Evolutionary conservation across 2,329 filamentous ascomycete genomes (phyloP), one percentile per base, ranked within the genome.

Genomic region (Stagonosporopsis cucurbitacearum): DNA sequence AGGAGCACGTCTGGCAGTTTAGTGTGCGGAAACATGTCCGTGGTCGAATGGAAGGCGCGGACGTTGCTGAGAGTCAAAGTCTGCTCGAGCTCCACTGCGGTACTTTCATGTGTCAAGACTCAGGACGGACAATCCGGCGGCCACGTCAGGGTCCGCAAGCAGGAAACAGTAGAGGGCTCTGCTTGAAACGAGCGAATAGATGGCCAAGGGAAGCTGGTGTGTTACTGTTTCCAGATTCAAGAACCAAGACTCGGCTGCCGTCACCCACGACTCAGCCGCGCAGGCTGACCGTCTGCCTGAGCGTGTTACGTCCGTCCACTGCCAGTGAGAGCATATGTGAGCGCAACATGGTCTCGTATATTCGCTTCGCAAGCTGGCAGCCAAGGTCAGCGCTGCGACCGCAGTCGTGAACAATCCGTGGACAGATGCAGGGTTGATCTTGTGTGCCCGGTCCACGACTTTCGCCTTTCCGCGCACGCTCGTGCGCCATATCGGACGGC

Each of bases 201-300:
- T 19, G 26, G 39, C 43, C n/a, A 48, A 50, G 40, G 30, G 35
- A 40, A 28, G 40, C 37, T 40, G 40, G 40, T 47, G 22, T 57
- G 40, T 52, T 55, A 49, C 54, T 48, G 39, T 39, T 48, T 39
- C 20, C 37, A 32, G 36, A n/a, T 48, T 39, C 32, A 25, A 32
- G 30, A n/a, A 47, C 30, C 36, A 47, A 36, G 35, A 50, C 50
- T 60, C 42, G 37, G 51, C 47, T 52, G 48, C 57, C 59, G 57
- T 60, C 57, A 61, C 37, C 33, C 58, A 60, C 60, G 59, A 62
- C 65, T 68, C 65, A 64, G 64, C 65, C 61, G 63, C 58, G 55
- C 60, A 57, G 62, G 64, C 64, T 66, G 63, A 67, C 59, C 44
- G 43, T 28, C 42, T 49, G 45, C 42, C 39, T 54, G 39, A 33